Base-by-base conservation (phyloP, 2,329 filamentous ascomycete species). In the Neodidymelliopsis sp. region DNA sequence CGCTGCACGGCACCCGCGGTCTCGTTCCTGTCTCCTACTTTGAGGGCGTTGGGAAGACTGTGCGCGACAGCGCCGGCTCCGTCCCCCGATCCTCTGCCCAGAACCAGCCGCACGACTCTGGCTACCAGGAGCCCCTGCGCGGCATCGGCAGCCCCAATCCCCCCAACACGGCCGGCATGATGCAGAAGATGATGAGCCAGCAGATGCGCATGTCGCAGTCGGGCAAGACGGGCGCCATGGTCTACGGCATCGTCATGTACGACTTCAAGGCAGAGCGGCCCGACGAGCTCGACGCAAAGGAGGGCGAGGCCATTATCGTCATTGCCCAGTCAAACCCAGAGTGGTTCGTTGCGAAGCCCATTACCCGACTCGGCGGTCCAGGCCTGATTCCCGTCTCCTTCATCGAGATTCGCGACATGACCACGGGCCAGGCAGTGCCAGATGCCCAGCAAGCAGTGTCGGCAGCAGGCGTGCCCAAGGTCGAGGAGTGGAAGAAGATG, bases 401-500 rank as follows among this genome's bases (percentile, higher is more conserved):
- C 71, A 90, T 99, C 61, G 91, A 99, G 75, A 93, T 99, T 62
- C 84, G 91, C 70, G 94, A 97, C 72, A 96, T 97, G 88, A 84
- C 86, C 4, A 91, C 90, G 1, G 91, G 93, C 39, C 84, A 89
- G 60, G 83, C 92, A 0, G 91, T 97, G 1, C 74, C 83, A 13
- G 91, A 97, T 71, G 85, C 93, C 0, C 81, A 89, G 19, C 92
- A 92, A 22, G 93, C 94, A 1, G 90, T 99, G 46, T 84, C 85
- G 63, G 86, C 87, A 62, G 94, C 94, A 2, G 92, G 93, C 15
- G 92, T 99, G 6, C 94, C 94, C 10, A 88, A 87, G 65, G 94
- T 99, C 3, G 94, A 99, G 70, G 94, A 99, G 66, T 99, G 94
- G 94, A 99, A 99, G 79, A 96, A 95, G 77, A 97, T 97, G 91